Percentiles rank a stretch among this genome's conserved stretches.
phyloP scores from a whole-genome alignment of 352 stramenopile species.

The Globisporangium emineosum region DNA sequence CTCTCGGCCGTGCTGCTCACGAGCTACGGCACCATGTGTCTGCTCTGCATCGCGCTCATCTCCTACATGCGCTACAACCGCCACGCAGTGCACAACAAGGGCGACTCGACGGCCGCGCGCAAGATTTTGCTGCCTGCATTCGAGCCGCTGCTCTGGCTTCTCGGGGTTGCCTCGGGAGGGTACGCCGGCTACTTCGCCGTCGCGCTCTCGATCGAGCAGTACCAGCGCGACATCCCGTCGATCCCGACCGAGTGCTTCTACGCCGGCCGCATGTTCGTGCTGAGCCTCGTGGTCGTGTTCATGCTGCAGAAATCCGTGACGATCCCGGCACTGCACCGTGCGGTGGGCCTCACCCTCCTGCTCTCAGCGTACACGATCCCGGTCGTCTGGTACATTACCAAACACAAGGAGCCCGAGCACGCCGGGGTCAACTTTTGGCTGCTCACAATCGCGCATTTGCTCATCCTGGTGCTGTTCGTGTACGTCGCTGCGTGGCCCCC shows the following conservation, averaged over 20 bases:
- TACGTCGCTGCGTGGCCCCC: background rate
- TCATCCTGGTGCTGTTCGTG: constrained; percentile 29
- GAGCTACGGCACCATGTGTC: constrained; percentile 32
- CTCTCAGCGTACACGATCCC: constrained; percentile 29
- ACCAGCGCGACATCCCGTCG: constrained; percentile 3
- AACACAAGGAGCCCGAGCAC: background rate
- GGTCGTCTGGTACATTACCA: constrained; percentile 11
- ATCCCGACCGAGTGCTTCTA: constrained; percentile 24
- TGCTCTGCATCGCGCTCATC: constrained; percentile 36
- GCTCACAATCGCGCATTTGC: background rate
- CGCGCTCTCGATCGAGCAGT: constrained; percentile 14
- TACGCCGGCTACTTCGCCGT: constrained; percentile 16
- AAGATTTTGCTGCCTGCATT: constrained; percentile 49
- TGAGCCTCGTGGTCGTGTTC: constrained; percentile 35
- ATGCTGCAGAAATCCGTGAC: constrained; percentile 47
- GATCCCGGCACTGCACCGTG: constrained; percentile 26
- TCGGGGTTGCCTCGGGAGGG: constrained; percentile 16
- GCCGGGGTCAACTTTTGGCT: constrained; percentile 8
- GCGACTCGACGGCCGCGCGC: constrained; percentile 41
- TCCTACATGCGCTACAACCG: constrained; percentile 61
- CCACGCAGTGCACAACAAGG: constrained; percentile 35
- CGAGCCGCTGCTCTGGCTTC: constrained; percentile 41
- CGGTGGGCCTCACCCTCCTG: constrained; percentile 26
- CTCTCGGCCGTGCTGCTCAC: constrained; percentile 14
- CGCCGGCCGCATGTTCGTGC: constrained; percentile 31